These are phyloP conservation scores for Ambrosia hybrid DNA, from an alignment of 140 eudicot species.

Conservation along the genomic window DNA sequence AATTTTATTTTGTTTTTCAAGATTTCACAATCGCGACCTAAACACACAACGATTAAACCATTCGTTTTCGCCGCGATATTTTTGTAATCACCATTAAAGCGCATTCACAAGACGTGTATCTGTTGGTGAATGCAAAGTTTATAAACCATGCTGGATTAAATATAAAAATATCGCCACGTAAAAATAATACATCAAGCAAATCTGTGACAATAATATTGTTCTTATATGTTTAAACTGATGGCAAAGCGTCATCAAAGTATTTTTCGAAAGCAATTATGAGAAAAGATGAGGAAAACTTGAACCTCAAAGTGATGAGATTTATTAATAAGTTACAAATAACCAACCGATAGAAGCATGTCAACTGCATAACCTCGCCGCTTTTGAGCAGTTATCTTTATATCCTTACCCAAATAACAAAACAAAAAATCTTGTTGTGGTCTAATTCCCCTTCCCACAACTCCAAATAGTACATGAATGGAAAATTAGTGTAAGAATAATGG, in stretches of 20 bases:
- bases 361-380: constrained; percentile 32
- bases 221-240: neutral
- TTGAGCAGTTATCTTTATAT: constrained; percentile 24
- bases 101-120: too few species aligned
- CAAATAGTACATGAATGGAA: constrained; percentile 33
- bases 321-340: constrained; percentile 34
- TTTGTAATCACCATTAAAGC: too few species aligned
- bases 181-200: neutral
- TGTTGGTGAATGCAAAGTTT: neutral
- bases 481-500: constrained; percentile 30
- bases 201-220: neutral
- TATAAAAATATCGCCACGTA: neutral
- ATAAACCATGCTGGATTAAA: neutral
- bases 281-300: constrained; percentile 1
- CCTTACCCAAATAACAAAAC: constrained; percentile 19
- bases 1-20: too few species aligned
- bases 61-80: too few species aligned
- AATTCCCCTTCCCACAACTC: constrained; percentile 32
- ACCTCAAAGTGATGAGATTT: constrained; percentile 31
- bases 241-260: neutral
- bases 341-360: constrained; percentile 35
- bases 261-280: neutral
- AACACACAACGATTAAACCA: too few species aligned
- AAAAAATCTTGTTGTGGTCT: constrained; percentile 27
- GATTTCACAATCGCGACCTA: too few species aligned